Evolutionary conservation across 768 basidiomycete species (phyloP), one percentile per base, ranked within the genome.

Genomic region (Kwoniella sp.): DNA sequence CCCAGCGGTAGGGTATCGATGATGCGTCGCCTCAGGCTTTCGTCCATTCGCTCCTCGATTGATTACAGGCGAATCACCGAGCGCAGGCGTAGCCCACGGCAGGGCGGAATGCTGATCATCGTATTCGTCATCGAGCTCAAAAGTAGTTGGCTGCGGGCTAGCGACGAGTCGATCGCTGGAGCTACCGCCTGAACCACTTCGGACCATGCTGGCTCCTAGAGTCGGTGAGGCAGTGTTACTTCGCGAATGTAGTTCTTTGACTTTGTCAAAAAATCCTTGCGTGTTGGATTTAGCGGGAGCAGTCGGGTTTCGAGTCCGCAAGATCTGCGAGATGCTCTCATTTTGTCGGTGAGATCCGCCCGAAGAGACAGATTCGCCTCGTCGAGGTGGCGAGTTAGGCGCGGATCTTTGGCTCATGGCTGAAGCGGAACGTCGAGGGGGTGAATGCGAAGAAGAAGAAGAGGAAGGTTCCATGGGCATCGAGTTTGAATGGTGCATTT

Each of bases 51-150:
- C 15, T 17, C 19, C 15, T 40, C 56, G 54, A 4, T 55, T 53
- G 56, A 72, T 61, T 17, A 59, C 63, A 1, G 73, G 70, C 24
- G 71, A 68, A 13, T 63, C 67, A 5, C 24, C 59, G 5, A 70
- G 36, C 4, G 40, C 47, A 1, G 72, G 68, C 15, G 68, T 70
- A 13, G 72, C 72, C 77, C 77, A 78, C 3, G 77, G 77, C 44
- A 78, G 44, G 25, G 69, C 72, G 26, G 77, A 78, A 21, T 48
- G 67, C 27, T 58, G 54, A 22, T 69, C 66, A 29, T 67, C 68
- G 29, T 68, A 60, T 37, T 71, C 73, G 13, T 71, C 64, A 27
- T 71, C 68, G 5, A 72, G 62, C 19, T 60, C 62, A 24, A 68
- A 57, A 2, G 58, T 64, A 27, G 65, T 58, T 6, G 61, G 53